phyloP scores from a whole-genome alignment of 2,329 filamentous ascomycete species.

The Trichoderma pleuroti region DNA sequence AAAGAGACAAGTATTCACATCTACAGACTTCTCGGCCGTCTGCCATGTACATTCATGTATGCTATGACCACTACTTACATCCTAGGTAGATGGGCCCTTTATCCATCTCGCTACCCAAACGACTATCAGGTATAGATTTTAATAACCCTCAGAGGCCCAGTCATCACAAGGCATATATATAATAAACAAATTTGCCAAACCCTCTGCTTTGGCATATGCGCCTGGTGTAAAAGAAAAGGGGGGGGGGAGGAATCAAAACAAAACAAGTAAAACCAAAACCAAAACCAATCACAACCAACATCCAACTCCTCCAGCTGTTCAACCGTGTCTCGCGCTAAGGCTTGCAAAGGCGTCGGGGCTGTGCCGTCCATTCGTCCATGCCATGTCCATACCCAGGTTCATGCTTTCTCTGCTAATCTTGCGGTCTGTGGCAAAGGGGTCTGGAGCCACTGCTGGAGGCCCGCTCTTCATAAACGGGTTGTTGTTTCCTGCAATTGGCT shows the following conservation, averaged over 20 bases:
- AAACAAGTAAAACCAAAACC: constrained; percentile 5
- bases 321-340: constrained; percentile 59
- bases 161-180: constrained; percentile 12
- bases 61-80: constrained; percentile 14
- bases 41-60: constrained; percentile 12
- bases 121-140: constrained; percentile 11
- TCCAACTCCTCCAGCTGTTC: constrained; percentile 22
- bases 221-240: constrained; percentile 6
- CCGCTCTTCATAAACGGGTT: constrained; percentile 55
- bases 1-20: background rate
- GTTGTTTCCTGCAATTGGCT: constrained; percentile 42
- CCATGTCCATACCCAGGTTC: constrained; percentile 60
- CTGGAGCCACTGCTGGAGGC: constrained; percentile 33
- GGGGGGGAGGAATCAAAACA: background rate
- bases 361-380: constrained; percentile 66
- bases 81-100: constrained; percentile 2
- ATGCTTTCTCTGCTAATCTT: constrained; percentile 66
- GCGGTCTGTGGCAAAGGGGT: constrained; percentile 39
- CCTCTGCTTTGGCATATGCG: constrained; percentile 15
- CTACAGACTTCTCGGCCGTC: background rate
- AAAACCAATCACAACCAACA: background rate
- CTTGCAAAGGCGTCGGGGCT: constrained; percentile 79
- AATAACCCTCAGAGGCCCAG: constrained; percentile 2
- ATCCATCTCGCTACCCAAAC: constrained; percentile 18
- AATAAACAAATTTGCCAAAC: constrained; percentile 16